A percentile compares a stretch with the other conserved stretches of the same genome.
Conservation (phyloP, 805 yeast species). For the Starmerella cellae region DNA sequence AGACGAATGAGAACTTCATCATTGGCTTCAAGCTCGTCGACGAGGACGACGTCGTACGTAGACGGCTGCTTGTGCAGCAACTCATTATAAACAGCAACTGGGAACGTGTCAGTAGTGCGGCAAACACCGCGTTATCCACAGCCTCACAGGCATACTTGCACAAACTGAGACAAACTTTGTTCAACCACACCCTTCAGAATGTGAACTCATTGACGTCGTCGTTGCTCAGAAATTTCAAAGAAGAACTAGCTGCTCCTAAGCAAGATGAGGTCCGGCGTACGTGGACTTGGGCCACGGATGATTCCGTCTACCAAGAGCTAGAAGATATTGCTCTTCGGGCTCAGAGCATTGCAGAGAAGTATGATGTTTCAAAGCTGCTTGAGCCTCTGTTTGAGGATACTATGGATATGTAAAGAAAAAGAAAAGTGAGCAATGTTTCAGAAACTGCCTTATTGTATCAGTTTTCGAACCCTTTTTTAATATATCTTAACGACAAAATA, state of each 20-base stretch:
- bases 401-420: neutral
- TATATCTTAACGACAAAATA: too few relatives aligned
- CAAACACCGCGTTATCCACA: neutral
- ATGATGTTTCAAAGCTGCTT: slow-evolving; percentile 5
- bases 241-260: neutral
- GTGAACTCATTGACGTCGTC: neutral
- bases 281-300: slow-evolving; percentile 5
- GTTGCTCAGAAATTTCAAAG: slow-evolving; percentile 2
- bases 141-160: neutral
- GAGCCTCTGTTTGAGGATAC: neutral
- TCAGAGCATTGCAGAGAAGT: slow-evolving; percentile 7
- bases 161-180: slow-evolving; percentile 8
- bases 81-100: slow-evolving; percentile 14
- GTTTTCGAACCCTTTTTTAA: too few relatives aligned
- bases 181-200: slow-evolving; percentile 3
- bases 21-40: slow-evolving; percentile 10
- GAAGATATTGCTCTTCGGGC: slow-evolving; percentile 1
- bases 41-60: slow-evolving; percentile 8
- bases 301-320: slow-evolving; percentile 4
- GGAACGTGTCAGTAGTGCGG: slow-evolving; percentile 3
- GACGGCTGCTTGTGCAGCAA: slow-evolving; percentile 13
- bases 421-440: too few relatives aligned
- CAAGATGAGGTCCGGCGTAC: neutral
- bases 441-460: too few relatives aligned
- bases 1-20: slow-evolving; percentile 7